Conservation (phyloP, 1,139 yeast species). For the Torulaspora globosa region DNA sequence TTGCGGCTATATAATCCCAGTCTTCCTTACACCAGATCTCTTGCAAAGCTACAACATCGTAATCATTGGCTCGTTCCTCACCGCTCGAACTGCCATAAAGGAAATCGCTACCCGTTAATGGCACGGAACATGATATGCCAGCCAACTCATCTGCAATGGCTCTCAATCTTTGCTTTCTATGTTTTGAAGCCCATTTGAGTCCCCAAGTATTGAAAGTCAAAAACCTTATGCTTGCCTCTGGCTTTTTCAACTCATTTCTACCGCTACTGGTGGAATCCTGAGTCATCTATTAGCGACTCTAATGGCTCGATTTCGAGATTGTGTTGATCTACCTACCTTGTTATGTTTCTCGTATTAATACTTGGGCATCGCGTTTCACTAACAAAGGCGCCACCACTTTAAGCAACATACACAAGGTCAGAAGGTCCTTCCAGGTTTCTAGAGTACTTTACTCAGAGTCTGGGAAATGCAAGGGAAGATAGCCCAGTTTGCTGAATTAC, state of each 20-base stretch:
- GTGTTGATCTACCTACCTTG: neutral
- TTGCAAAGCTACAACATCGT: conserved; percentile 85
- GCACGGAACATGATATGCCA: conserved; percentile 27
- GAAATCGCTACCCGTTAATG: conserved; percentile 15
- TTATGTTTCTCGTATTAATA: neutral
- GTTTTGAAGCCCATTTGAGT: conserved; percentile 70
- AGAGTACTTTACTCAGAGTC: neutral
- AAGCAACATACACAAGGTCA: conserved; percentile 1
- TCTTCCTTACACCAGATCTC: conserved; percentile 90
- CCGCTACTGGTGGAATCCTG: neutral
- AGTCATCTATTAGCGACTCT: neutral
- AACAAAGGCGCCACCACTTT: conserved; percentile 3
- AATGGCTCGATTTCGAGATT: neutral
- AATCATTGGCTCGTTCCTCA: conserved; percentile 42
- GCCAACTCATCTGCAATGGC: conserved; percentile 73
- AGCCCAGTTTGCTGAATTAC: conserved; percentile 24
- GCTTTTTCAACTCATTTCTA: neutral
- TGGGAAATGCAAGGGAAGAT: conserved; percentile 7
- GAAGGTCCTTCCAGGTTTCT: neutral
- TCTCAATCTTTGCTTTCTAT: conserved; percentile 55
- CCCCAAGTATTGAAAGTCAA: conserved; percentile 88
- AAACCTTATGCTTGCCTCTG: conserved; percentile 40
- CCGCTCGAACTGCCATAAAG: conserved; percentile 10
- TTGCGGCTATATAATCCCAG: conserved; percentile 57
- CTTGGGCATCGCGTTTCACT: conserved; percentile 3